These are phyloP conservation scores for Arbutus unedo DNA, from an alignment of 148 eudicot species.

Conservation along the genomic window DNA sequence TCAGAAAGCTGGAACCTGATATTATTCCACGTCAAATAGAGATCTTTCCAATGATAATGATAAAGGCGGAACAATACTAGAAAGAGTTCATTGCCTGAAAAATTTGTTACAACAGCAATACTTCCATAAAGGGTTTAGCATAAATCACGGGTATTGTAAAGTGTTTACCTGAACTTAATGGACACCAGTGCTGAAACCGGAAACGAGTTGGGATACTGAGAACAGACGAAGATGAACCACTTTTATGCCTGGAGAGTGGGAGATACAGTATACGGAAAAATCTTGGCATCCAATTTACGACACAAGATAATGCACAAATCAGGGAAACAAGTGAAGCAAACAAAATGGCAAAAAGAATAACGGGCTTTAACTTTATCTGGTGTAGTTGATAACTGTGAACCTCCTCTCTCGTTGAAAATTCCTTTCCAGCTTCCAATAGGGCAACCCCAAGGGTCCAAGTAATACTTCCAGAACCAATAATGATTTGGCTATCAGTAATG, in stretches of 20 bases:
- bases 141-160: neutral
- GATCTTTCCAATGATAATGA: neutral
- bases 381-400: slow-evolving; percentile 49
- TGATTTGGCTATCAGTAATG: slow-evolving; percentile 63
- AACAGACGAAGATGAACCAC: slow-evolving; percentile 50
- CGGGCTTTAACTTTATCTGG: slow-evolving; percentile 64
- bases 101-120: neutral
- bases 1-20: neutral
- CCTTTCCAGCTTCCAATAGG: slow-evolving; percentile 89
- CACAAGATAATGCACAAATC: slow-evolving; percentile 59
- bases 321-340: slow-evolving; percentile 50
- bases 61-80: neutral
- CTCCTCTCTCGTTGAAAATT: slow-evolving; percentile 48
- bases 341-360: slow-evolving; percentile 55
- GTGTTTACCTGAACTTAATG: slow-evolving; percentile 62
- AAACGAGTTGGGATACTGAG: slow-evolving; percentile 66
- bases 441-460: slow-evolving; percentile 99
- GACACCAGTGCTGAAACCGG: slow-evolving; percentile 67
- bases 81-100: neutral
- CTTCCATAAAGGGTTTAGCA: neutral
- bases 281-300: slow-evolving; percentile 58
- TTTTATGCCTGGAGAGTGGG: slow-evolving; percentile 66
- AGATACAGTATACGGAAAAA: slow-evolving; percentile 51
- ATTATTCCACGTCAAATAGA: neutral
- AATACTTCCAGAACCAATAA: slow-evolving; percentile 89